Evolutionary conservation across 352 stramenopile genomes (phyloP), one percentile per base, ranked within the genome.

Genomic region (Pseudoperonospora humuli): DNA sequence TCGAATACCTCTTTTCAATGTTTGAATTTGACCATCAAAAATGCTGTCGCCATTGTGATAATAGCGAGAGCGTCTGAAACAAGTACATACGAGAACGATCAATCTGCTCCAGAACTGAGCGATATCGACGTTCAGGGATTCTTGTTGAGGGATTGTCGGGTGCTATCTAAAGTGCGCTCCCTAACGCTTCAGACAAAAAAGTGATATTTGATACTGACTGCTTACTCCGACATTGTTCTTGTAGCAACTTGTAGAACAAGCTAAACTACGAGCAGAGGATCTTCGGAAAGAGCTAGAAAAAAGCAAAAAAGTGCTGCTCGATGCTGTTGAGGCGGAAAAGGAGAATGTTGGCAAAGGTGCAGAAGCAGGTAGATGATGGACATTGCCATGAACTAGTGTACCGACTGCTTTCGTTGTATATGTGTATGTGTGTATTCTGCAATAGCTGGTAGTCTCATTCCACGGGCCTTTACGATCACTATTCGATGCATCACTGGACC

Each of bases 161-260:
- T 35, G 13, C 55, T 58, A 18, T 68, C 66, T 3, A 74, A 72
- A 52, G 70, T 78, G 36, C 3, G 39, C 34, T 25, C 2, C 15
- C 7, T n/a, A 9, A 43, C 27, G 7, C 11, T 15, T 27, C 9
- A 14, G 7, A 14, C 29, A 32, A 33, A 11, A 13, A 15, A 13
- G 18, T 26, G 23, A 26, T 4, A 26, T 4, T 26, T 26, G 4
- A 10, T 32, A 36, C 28, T 24, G 11, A 35, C 19, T 34, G 25
- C 15, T 42, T 27, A 29, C 8, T 9, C 8, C 42, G 17, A 27
- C 24, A 28, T 11, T 27, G 3, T 40, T n/a, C 14, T 4, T 46
- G 20, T 39, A 90, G 78, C 69, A 67, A 64, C 43, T 90, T 23
- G 39, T 78, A 15, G 69, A 75, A 25, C 75, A 86, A 50, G 64